Evolutionary conservation across 2,329 filamentous ascomycete genomes (phyloP).

Genomic region (Penicillium digitatum): DNA sequence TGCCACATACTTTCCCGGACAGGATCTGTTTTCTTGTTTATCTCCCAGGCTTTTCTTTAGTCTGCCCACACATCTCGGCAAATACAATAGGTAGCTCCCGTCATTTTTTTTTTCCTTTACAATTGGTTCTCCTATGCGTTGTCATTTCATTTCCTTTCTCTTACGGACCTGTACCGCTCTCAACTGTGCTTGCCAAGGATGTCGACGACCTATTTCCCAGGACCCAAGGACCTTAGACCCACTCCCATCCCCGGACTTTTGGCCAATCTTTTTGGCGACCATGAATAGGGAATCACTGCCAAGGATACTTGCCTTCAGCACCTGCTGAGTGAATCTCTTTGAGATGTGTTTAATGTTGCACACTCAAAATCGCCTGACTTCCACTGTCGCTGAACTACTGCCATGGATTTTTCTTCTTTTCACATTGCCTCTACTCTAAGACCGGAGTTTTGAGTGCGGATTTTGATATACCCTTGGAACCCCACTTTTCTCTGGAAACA

Average conservation of each 20-base stretch:
- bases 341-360: constrained; percentile 43
- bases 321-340: constrained; percentile 35
- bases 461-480: constrained; percentile 13
- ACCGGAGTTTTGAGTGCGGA: constrained; percentile 30
- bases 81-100: constrained; percentile 44
- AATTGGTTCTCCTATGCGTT: constrained; percentile 22
- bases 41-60: constrained; percentile 25
- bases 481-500: constrained; percentile 3
- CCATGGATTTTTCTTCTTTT: constrained; percentile 16
- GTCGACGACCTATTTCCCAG: constrained; percentile 10
- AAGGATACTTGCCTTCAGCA: constrained; percentile 27
- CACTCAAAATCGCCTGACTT: constrained; percentile 23
- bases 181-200: constrained; percentile 12
- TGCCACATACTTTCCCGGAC: constrained; percentile 29
- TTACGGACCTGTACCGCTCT: constrained; percentile 23
- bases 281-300: constrained; percentile 27
- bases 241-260: constrained; percentile 14
- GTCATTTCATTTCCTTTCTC: constrained; percentile 14
- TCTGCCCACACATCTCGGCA: constrained; percentile 24
- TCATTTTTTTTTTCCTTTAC: constrained; percentile 35
- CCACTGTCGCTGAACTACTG: constrained; percentile 17
- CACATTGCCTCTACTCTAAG: constrained; percentile 23
- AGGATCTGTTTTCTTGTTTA: constrained; percentile 35
- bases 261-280: constrained; percentile 18
- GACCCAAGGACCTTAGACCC: constrained; percentile 19